Evolutionary conservation across 2,329 filamentous ascomycete genomes (phyloP).

Genomic region (Fusarium dimerum): DNA sequence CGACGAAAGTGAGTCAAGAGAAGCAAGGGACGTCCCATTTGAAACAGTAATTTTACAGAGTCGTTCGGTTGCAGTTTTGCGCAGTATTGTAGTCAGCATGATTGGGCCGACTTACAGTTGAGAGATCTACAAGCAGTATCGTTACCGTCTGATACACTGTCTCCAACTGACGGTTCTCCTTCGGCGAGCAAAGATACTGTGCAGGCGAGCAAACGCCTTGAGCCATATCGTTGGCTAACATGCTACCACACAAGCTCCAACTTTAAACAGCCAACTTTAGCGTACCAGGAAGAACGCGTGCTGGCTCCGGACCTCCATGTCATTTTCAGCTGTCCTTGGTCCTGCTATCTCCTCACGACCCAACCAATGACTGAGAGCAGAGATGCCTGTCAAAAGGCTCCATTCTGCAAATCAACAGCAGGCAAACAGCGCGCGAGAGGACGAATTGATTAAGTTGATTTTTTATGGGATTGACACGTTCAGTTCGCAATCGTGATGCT

Average conservation of each 20-base stretch:
- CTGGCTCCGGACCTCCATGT: background rate
- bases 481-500: constrained; percentile 1
- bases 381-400: background rate
- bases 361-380: background rate
- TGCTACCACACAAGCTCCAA: constrained; percentile 3
- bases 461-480: background rate
- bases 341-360: background rate
- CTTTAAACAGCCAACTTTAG: constrained; percentile 7
- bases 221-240: background rate
- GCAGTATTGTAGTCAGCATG: no score
- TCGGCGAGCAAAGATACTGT: background rate
- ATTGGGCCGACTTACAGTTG: no score
- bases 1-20: background rate
- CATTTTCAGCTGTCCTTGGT: background rate
- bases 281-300: constrained; percentile 10
- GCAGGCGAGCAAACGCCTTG: background rate
- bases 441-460: background rate
- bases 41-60: constrained; percentile 14
- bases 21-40: constrained; percentile 14
- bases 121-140: no score
- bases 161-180: background rate
- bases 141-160: no score
- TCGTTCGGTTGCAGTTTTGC: constrained; percentile 1
- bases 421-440: background rate
- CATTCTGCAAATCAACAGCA: background rate